phyloP scores from a whole-genome alignment of 345 rosid genomes.

The Eucalyptus viminalis region DNA sequence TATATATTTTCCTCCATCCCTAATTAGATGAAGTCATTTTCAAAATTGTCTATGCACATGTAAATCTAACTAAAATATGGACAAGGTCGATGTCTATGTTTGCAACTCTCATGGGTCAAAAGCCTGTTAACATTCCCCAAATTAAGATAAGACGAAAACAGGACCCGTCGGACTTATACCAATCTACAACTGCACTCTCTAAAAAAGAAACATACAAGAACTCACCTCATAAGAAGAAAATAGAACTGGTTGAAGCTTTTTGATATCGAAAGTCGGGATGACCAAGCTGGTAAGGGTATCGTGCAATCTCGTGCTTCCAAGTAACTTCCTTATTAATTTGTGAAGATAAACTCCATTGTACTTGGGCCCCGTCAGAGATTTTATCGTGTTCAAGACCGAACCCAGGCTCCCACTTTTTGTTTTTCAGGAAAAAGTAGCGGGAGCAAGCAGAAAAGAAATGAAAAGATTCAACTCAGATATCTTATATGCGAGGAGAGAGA shows the following conservation, averaged over 20 bases:
- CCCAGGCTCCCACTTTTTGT: conserved; percentile 19
- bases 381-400: conserved; percentile 14
- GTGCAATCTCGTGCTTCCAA: conserved; percentile 32
- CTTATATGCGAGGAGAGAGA: neutral
- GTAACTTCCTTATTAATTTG: conserved; percentile 3
- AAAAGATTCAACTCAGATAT: neutral
- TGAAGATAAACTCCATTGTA: conserved; percentile 52
- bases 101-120: neutral
- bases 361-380: conserved; percentile 48
- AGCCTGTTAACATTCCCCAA: neutral
- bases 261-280: conserved; percentile 63
- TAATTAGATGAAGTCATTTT: neutral
- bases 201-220: too few relatives aligned
- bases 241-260: conserved; percentile 51
- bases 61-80: neutral
- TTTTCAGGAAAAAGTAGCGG: neutral
- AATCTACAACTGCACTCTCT: neutral
- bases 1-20: neutral
- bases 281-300: conserved; percentile 52
- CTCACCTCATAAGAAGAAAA: conserved; percentile 55
- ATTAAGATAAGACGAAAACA: neutral
- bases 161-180: neutral
- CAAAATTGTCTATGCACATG: neutral
- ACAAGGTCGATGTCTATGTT: neutral
- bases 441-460: neutral